Conservation (phyloP, 345 rosid genomes). For the Raphanus sativus region DNA sequence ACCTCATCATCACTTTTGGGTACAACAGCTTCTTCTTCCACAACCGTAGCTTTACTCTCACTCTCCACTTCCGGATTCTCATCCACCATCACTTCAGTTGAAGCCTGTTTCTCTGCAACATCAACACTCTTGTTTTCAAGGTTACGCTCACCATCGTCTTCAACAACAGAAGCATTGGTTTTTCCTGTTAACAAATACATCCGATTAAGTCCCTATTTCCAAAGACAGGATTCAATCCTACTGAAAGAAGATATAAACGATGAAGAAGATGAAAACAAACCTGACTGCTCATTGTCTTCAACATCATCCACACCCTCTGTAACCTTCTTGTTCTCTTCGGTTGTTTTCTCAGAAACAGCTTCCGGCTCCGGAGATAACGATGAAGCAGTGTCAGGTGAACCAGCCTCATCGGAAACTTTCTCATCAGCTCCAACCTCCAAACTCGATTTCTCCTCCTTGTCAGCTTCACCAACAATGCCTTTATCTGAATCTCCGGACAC, state of each 20-base stretch:
- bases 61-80: conserved; percentile 9
- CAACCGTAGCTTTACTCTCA: conserved; percentile 33
- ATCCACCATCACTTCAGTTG: conserved; percentile 20
- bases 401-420: not conserved
- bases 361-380: conserved; percentile 30
- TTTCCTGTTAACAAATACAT: conserved; percentile 18
- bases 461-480: conserved; percentile 13
- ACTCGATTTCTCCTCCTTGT: conserved; percentile 13
- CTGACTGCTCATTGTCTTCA: conserved; percentile 43
- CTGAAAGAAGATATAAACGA: not conserved
- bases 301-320: conserved; percentile 22
- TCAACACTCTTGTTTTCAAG: conserved; percentile 36
- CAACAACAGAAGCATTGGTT: conserved; percentile 37
- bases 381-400: conserved; percentile 24
- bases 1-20: conserved; percentile 19
- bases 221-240: conserved; percentile 23
- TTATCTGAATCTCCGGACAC: conserved; percentile 29
- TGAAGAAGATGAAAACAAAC: conserved; percentile 35
- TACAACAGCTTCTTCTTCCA: conserved; percentile 34
- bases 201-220: conserved; percentile 31
- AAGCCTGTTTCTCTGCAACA: conserved; percentile 40
- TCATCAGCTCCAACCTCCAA: conserved; percentile 27
- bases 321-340: conserved; percentile 31
- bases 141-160: conserved; percentile 26
- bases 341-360: conserved; percentile 33